Conservation (phyloP, 2,329 filamentous ascomycete species). For the Pseudocercospora vitis region DNA sequence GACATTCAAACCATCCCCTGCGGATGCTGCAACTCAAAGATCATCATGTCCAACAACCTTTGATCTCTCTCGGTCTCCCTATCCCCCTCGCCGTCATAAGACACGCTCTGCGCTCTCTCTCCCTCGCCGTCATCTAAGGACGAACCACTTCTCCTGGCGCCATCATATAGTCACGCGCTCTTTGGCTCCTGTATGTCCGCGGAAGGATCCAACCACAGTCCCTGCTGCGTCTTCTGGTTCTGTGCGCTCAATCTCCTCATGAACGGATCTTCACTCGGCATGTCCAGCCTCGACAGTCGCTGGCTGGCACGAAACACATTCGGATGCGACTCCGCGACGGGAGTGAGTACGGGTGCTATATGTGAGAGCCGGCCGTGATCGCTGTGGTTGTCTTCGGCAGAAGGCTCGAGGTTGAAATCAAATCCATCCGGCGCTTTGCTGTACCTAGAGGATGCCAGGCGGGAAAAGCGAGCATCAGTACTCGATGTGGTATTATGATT, state of each 20-base stretch:
- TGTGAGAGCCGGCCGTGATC: background rate
- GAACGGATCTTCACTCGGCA: background rate
- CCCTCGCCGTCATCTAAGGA: background rate
- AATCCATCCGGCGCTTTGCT: background rate
- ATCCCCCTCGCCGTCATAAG: too few relatives aligned
- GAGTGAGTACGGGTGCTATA: background rate
- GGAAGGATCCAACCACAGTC: background rate
- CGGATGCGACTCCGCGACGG: background rate
- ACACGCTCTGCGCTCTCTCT: too few relatives aligned
- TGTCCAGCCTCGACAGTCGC: background rate
- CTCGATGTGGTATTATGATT: background rate
- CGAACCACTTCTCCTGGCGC: background rate
- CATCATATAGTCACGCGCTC: background rate
- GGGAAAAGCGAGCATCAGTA: background rate
- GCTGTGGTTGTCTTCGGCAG: background rate
- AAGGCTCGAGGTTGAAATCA: background rate
- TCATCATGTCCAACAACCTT: conserved; percentile 2
- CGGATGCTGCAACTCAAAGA: conserved; percentile 7
- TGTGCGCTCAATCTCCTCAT: background rate
- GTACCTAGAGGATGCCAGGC: background rate
- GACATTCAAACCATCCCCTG: background rate
- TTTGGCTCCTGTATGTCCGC: background rate
- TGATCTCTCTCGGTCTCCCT: background rate
- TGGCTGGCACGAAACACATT: background rate
- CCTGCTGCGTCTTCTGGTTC: background rate